Conservation (phyloP, 2,329 filamentous ascomycete genomes). For the Triangularia setosa region DNA sequence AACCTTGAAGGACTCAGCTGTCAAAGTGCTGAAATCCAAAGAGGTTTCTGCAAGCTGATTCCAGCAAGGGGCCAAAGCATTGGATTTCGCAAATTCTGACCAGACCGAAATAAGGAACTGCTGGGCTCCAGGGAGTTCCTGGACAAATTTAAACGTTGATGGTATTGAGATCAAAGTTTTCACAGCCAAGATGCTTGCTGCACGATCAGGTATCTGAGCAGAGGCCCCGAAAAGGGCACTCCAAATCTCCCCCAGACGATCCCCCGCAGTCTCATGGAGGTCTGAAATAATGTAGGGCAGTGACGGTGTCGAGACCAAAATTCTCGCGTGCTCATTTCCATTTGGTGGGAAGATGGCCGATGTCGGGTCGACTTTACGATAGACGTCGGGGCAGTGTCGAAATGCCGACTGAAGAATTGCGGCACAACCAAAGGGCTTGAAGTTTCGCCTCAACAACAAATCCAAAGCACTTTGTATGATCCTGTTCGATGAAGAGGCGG, state of each 20-base stretch:
- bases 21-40: slow-evolving; percentile 41
- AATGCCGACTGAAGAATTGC: slow-evolving; percentile 41
- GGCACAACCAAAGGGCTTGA: slow-evolving; percentile 56
- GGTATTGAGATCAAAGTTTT: slow-evolving; percentile 48
- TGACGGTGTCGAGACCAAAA: slow-evolving; percentile 65
- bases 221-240: slow-evolving; percentile 40
- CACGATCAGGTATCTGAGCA: slow-evolving; percentile 32
- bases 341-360: slow-evolving; percentile 46
- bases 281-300: slow-evolving; percentile 62
- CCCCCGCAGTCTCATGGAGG: slow-evolving; percentile 52
- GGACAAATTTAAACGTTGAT: slow-evolving; percentile 37
- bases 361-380: slow-evolving; percentile 34
- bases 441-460: slow-evolving; percentile 47
- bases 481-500: slow-evolving; percentile 31
- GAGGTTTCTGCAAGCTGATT: slow-evolving; percentile 49
- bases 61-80: slow-evolving; percentile 20
- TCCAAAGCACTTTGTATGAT: slow-evolving; percentile 36
- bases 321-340: slow-evolving; percentile 51
- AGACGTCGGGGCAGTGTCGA: slow-evolving; percentile 40
- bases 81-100: slow-evolving; percentile 36
- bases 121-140: slow-evolving; percentile 42
- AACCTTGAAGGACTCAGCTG: slow-evolving; percentile 31
- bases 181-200: slow-evolving; percentile 30
- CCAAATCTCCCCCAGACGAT: slow-evolving; percentile 44
- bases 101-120: slow-evolving; percentile 41